Evolutionary conservation across 129 eudicot species (phyloP).

Genomic region (Silybum marianum): DNA sequence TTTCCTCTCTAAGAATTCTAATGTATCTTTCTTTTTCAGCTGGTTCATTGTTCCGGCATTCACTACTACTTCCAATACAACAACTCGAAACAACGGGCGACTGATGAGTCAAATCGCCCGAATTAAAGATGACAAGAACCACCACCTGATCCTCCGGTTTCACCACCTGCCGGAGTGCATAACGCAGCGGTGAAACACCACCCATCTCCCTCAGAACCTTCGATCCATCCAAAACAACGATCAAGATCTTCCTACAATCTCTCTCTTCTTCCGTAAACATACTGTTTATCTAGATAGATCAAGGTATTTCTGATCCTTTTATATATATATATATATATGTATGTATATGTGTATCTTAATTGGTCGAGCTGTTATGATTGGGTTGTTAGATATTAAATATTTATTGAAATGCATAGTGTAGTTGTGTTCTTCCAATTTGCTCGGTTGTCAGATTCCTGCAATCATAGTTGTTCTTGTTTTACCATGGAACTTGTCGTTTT

Average conservation of each 20-base stretch:
- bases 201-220: conserved; percentile 29
- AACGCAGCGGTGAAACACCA: conserved; percentile 37
- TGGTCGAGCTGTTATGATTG: neutral
- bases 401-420: conserved; percentile 3
- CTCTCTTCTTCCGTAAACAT: conserved; percentile 2
- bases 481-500: conserved; percentile 26
- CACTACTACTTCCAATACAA: conserved; percentile 27
- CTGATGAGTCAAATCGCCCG: conserved; percentile 9
- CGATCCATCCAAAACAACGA: conserved; percentile 48
- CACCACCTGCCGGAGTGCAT: conserved; percentile 32
- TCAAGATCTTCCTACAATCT: conserved; percentile 15
- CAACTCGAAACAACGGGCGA: conserved; percentile 40
- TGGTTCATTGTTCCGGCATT: conserved; percentile 17
- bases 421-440: conserved; percentile 2
- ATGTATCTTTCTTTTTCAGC: conserved; percentile 28
- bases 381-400: conserved; percentile 19
- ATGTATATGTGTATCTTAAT: neutral
- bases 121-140: conserved; percentile 44
- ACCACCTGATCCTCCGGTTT: conserved; percentile 36
- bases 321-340: neutral
- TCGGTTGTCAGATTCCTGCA: conserved; percentile 27
- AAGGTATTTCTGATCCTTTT: neutral
- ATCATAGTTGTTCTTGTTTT: conserved; percentile 34
- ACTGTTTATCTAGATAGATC: neutral
- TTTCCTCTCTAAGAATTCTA: conserved; percentile 37